Base-by-base conservation (phyloP, 495 filamentous ascomycete genomes). In the Lasiosphaeria hispida region DNA sequence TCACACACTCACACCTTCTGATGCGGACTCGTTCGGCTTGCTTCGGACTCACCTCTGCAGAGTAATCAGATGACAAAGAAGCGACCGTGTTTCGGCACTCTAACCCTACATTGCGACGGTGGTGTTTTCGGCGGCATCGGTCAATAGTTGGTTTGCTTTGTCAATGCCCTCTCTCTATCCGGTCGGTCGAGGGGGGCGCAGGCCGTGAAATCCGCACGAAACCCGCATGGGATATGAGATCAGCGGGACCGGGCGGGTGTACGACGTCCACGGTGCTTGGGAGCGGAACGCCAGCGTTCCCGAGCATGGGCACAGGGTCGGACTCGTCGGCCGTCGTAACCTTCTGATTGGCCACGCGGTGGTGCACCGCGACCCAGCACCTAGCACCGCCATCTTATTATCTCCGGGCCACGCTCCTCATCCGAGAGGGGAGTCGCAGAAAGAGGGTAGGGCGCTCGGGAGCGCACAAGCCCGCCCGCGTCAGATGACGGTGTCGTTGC, bases 11-110 rank as follows among this genome's bases (percentile, higher is more conserved):
- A 47, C 43, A 47, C 43, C 23, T 30, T 30, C 23, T 30, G 23
- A 47, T 17, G 10, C 43, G 14, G 11, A 41, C 38, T 11, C 5
- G n/a, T 19, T 18, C 33, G 8, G 47, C 23, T 49, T 49, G 19
- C 23, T 14, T 49, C 4, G 47, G 36, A 35, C 33, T 10, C 17
- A n/a, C 7, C 10, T 33, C 33, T 35, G 47, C 33, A 34, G 19
- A 36, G 47, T 49, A 49, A 49, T 49, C 47, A 18, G 47, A 49
- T 49, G 33, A 49, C 47, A 49, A 49, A 49, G 47, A 49, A 47
- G 4, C 6, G 30, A 23, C n/a, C 47, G 15, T 7, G 17, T 48
- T 7, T 48, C 44, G 45, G 33, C 45, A 23, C 15, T 17, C 19
- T 10, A 14, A 1, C 7, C 7, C 47, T 15, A 13, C 10, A 7